Percentiles rank a stretch among this genome's conserved stretches.
Conservation (phyloP, 805 yeast genomes). For the Candida caryicola region DNA sequence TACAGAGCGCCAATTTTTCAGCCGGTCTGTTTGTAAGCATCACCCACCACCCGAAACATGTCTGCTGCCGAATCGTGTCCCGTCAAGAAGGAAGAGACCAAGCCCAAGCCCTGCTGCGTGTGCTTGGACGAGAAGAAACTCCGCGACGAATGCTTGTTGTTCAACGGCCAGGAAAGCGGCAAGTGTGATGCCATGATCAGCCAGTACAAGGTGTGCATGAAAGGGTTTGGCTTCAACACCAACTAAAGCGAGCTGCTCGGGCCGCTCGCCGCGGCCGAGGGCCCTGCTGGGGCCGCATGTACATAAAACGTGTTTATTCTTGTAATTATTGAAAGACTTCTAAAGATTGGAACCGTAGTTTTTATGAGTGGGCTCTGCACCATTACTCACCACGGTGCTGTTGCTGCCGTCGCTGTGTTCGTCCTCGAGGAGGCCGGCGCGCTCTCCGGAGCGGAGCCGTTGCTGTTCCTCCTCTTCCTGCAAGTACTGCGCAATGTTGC, state of each 20-base stretch:
- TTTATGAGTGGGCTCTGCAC: constrained; percentile 1
- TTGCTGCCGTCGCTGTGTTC: constrained; percentile 5
- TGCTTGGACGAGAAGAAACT: constrained; percentile 78
- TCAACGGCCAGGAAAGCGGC: constrained; percentile 79
- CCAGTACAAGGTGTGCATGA: constrained; percentile 85
- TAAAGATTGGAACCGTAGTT: constrained; percentile 3
- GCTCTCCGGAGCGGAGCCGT: background rate
- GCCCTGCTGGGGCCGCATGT: too few relatives aligned
- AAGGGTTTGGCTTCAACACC: constrained; percentile 77
- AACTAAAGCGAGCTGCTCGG: too few relatives aligned
- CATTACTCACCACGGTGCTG: constrained; percentile 1
- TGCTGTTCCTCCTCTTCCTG: constrained; percentile 5
- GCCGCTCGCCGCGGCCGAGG: too few relatives aligned
- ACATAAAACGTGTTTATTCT: background rate
- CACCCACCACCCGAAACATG: constrained; percentile 1
- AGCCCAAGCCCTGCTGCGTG: constrained; percentile 96
- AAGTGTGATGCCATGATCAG: constrained; percentile 72
- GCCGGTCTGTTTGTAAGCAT: too few relatives aligned
- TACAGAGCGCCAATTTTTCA: too few relatives aligned
- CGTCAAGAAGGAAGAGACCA: constrained; percentile 24
- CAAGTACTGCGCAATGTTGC: background rate
- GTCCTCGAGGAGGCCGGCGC: background rate
- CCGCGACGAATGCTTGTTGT: constrained; percentile 84
- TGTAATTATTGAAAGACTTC: background rate
- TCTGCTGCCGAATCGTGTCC: constrained; percentile 5